These are phyloP conservation scores for Staphylotrichum tortipilum DNA, from an alignment of 495 filamentous ascomycete species.

Conservation along the genomic window DNA sequence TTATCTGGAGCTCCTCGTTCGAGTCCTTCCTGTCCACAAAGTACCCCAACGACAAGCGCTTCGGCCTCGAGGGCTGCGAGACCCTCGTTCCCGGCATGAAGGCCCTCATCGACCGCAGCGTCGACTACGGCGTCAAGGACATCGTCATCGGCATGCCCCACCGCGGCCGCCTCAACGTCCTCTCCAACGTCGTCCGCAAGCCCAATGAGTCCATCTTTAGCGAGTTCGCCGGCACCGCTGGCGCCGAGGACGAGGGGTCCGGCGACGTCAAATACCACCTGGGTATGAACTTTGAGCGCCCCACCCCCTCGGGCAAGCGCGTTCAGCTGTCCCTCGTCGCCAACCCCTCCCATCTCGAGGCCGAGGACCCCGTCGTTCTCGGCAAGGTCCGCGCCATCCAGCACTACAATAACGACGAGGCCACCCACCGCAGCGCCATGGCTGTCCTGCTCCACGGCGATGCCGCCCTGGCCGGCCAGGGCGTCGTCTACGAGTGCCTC, in stretches of 20 bases:
- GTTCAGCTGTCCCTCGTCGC: conserved; percentile 96
- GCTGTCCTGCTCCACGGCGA: conserved; percentile 92
- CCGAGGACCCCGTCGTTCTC: conserved; percentile 94
- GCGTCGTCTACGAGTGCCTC: conserved; percentile 96
- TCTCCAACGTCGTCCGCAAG: conserved; percentile 97
- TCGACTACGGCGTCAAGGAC: conserved; percentile 96
- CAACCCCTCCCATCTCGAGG: conserved; percentile 97
- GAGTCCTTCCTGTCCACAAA: conserved; percentile 91
- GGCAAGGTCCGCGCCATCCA: conserved; percentile 97
- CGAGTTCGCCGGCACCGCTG: conserved; percentile 85
- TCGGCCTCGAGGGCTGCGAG: conserved; percentile 95
- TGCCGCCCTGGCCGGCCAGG: conserved; percentile 92
- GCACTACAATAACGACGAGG: conserved; percentile 97
- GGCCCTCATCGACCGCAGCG: conserved; percentile 93
- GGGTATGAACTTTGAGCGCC: conserved; percentile 99
- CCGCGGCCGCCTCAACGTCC: conserved; percentile 93
- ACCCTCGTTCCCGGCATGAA: conserved; percentile 98
- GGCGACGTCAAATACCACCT: conserved; percentile 99
- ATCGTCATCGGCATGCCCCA: conserved; percentile 99
- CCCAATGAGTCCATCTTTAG: conserved; percentile 99
- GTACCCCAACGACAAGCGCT: conserved; percentile 99
- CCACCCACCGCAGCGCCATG: conserved; percentile 81
- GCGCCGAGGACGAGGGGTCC: conserved; percentile 88
- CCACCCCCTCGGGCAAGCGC: conserved; percentile 95
- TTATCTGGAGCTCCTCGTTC: conserved; percentile 97